Conservation (phyloP, 2,329 filamentous ascomycete genomes). For the Botrytis paeoniae region DNA sequence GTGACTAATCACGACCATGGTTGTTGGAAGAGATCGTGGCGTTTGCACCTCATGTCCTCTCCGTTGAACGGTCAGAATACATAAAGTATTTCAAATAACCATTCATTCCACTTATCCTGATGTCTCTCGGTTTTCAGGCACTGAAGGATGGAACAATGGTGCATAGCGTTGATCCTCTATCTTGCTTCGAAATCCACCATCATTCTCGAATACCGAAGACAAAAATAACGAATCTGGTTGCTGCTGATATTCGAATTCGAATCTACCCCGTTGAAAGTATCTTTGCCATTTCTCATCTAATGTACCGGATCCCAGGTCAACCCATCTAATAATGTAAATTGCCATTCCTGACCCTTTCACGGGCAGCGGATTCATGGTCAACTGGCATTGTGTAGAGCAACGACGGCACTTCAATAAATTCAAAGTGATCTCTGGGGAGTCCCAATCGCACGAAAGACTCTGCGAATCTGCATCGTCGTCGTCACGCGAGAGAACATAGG, state of each 20-base stretch:
- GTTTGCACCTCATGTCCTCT: neutral
- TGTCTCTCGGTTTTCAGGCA: neutral
- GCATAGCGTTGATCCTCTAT: neutral
- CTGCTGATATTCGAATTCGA: neutral
- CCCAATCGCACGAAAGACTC: neutral
- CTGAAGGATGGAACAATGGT: neutral
- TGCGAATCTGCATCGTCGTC: neutral
- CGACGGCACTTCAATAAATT: neutral
- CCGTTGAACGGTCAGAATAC: neutral
- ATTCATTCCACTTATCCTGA: neutral
- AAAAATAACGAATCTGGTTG: neutral
- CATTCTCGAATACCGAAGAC: neutral
- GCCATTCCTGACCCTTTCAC: neutral
- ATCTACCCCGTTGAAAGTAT: neutral
- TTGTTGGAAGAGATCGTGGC: neutral
- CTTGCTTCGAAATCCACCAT: neutral
- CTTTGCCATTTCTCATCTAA: neutral
- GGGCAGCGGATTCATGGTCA: neutral
- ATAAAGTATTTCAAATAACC: neutral
- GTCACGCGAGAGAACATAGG: neutral
- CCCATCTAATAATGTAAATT: neutral
- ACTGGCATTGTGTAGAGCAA: neutral
- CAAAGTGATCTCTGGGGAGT: neutral
- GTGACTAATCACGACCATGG: neutral
- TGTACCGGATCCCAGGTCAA: neutral